Evolutionary conservation across 108 stramenopile genomes (phyloP).

Genomic region (Schizochytrium sp.): DNA sequence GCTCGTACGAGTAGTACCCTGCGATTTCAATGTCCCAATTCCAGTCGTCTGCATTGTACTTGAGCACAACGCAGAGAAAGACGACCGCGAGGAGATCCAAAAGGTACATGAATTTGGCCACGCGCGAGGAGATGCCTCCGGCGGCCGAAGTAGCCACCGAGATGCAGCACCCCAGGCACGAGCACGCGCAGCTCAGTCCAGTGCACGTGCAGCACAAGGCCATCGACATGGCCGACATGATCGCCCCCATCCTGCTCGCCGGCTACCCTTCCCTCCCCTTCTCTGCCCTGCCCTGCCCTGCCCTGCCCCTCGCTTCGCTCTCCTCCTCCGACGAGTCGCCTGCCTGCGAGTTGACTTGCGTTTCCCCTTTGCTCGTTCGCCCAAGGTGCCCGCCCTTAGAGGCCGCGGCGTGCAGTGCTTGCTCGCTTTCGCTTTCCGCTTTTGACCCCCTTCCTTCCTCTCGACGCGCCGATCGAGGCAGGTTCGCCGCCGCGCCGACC

Average conservation of each 20-base stretch:
- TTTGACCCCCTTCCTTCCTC: no score
- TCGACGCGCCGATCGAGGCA: no score
- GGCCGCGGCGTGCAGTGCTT: no score
- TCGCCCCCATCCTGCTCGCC: neutral
- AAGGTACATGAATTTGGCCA: neutral
- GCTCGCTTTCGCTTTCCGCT: no score
- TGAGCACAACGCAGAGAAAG: neutral
- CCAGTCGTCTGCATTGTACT: neutral
- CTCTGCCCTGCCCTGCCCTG: neutral
- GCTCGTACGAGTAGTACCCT: neutral
- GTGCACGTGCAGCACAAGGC: conserved; percentile 8
- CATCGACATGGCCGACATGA: neutral
- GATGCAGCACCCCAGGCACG: neutral
- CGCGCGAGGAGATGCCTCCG: neutral
- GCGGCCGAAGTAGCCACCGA: neutral
- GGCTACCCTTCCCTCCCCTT: neutral
- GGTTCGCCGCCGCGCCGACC: no score
- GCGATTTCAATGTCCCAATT: neutral
- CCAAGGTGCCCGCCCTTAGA: no score
- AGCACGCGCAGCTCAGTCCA: neutral
- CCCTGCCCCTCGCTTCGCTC: neutral
- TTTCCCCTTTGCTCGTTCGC: neutral
- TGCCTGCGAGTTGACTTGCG: neutral
- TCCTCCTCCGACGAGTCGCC: neutral
- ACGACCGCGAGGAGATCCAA: neutral